Conservation (phyloP, 1,284 basidiomycete species). For the Marasmius sp. region DNA sequence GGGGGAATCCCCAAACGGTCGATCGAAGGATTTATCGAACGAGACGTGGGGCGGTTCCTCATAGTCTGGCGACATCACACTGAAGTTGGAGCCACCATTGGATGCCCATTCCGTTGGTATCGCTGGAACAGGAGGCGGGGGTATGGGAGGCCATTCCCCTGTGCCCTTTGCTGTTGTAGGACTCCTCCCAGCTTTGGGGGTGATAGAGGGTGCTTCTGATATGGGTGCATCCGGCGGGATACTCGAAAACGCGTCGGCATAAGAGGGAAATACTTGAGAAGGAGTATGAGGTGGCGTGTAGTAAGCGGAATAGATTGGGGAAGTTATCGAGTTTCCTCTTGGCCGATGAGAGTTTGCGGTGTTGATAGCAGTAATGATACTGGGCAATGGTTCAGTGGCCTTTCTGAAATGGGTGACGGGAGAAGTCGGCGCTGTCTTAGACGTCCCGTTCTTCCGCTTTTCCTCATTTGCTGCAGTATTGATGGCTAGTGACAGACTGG, state of each 20-base stretch:
- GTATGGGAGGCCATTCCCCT: not conserved
- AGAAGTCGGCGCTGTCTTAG: not conserved
- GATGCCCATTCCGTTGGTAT: not conserved
- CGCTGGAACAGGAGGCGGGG: not conserved
- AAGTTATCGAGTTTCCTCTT: not conserved
- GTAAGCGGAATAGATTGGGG: slow-evolving; percentile 30
- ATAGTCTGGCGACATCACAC: not conserved
- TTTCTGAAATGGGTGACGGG: not conserved
- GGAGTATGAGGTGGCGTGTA: slow-evolving; percentile 59
- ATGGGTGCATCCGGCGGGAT: not conserved
- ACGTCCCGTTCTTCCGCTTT: not conserved
- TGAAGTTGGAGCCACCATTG: not conserved
- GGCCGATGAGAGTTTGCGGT: not conserved
- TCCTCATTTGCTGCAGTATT: not conserved
- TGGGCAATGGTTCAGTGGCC: not conserved
- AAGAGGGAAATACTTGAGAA: slow-evolving; percentile 35
- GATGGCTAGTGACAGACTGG: not conserved
- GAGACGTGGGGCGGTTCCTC: not conserved
- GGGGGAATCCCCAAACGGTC: slow-evolving; percentile 11
- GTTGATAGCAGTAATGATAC: not conserved
- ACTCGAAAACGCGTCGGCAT: not conserved
- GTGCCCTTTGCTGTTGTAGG: not conserved
- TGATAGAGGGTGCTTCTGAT: not conserved
- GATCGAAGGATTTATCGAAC: not conserved
- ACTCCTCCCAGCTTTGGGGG: not conserved